phyloP scores from a whole-genome alignment of 345 rosid species.

The Carallia brachiata region DNA sequence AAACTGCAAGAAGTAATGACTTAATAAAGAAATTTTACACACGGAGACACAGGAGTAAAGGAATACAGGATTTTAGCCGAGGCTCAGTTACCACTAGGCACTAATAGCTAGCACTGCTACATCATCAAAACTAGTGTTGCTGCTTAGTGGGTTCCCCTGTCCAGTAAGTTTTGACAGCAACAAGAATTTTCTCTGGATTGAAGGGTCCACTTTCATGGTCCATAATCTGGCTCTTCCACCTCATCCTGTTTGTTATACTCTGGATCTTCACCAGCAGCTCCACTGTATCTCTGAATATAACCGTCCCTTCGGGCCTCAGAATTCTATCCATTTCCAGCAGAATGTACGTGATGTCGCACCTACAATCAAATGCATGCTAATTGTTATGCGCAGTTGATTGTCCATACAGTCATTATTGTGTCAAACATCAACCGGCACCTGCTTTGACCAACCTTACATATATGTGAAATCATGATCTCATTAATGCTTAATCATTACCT shows the following conservation, averaged over 20 bases:
- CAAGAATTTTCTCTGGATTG: conserved; percentile 88
- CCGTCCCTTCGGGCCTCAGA: conserved; percentile 94
- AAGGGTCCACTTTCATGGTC: conserved; percentile 96
- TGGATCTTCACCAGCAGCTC: conserved; percentile 73
- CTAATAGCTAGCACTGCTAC: neutral
- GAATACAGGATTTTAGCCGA: no score
- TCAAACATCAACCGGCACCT: no score
- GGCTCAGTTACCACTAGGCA: no score
- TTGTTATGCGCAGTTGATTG: no score
- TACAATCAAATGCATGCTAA: conserved; percentile 2
- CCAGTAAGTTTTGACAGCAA: conserved; percentile 89
- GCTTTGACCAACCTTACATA: no score
- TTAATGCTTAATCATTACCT: conserved; percentile 37
- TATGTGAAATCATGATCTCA: no score
- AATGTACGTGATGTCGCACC: conserved; percentile 78
- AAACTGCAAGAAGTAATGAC: no score
- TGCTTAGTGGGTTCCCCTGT: conserved; percentile 54
- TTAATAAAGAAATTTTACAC: no score
- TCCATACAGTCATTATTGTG: no score
- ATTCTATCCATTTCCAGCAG: conserved; percentile 96
- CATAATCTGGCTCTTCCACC: conserved; percentile 72
- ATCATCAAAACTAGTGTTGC: conserved; percentile 18
- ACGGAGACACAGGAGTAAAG: no score
- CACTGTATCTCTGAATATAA: conserved; percentile 84
- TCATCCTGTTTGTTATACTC: conserved; percentile 75